Percentiles rank a stretch among this genome's conserved stretches.
These are phyloP conservation scores for Teunomyces pallodes DNA, from an alignment of 805 yeast species.

Conservation along the genomic window DNA sequence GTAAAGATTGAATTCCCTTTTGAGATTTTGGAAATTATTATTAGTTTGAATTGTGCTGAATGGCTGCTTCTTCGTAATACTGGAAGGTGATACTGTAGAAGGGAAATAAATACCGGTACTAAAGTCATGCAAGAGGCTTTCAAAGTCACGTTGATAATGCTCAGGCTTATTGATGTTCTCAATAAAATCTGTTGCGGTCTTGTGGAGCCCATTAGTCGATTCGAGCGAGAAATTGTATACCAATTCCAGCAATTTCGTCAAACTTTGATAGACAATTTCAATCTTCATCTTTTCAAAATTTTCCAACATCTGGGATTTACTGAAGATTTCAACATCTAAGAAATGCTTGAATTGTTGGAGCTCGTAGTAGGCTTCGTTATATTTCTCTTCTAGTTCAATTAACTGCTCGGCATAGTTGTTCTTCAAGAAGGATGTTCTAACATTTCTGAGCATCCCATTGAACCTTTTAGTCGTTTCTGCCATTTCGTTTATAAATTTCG, in stretches of 20 bases:
- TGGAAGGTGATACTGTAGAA: constrained; percentile 29
- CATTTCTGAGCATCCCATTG: constrained; percentile 27
- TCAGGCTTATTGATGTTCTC: constrained; percentile 16
- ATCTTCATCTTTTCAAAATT: constrained; percentile 35
- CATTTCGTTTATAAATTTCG: constrained; percentile 6
- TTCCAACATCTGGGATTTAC: constrained; percentile 24
- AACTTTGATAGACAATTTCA: constrained; percentile 29
- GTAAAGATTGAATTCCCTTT: constrained; percentile 35
- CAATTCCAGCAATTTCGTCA: constrained; percentile 33
- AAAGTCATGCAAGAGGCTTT: constrained; percentile 20
- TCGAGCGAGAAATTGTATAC: constrained; percentile 24
- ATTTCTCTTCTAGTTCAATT: constrained; percentile 26
- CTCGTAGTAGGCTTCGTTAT: constrained; percentile 32
- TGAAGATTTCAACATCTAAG: constrained; percentile 28
- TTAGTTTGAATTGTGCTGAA: constrained; percentile 25
- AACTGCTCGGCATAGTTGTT: constrained; percentile 28
- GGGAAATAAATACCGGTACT: constrained; percentile 42
- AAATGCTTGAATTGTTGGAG: constrained; percentile 29
- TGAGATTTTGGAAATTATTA: constrained; percentile 37
- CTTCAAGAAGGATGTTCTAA: constrained; percentile 30
- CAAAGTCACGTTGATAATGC: constrained; percentile 23
- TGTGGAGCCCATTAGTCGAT: constrained; percentile 23
- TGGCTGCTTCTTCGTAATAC: constrained; percentile 16
- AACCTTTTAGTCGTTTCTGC: constrained; percentile 21
- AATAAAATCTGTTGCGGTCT: constrained; percentile 21